Conservation (phyloP, 2,329 filamentous ascomycete genomes). For the Epichloe sp. region DNA sequence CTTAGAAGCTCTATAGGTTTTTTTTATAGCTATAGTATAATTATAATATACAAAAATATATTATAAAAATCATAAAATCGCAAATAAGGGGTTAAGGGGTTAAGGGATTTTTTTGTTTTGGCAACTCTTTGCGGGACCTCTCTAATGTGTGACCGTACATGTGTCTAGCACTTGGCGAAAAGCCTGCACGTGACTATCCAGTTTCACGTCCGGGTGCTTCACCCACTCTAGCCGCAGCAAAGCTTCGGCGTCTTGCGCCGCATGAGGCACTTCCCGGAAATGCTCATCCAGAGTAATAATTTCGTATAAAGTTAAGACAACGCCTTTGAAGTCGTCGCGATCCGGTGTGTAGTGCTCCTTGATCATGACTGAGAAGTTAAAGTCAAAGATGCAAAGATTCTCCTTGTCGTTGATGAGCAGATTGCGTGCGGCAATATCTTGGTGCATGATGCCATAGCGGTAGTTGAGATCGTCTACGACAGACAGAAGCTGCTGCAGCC, state of each 20-base stretch:
- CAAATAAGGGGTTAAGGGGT: no score
- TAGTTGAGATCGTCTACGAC: conserved; percentile 27
- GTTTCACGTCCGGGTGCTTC: conserved; percentile 18
- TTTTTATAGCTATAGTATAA: no score
- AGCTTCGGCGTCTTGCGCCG: conserved; percentile 14
- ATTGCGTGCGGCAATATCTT: conserved; percentile 25
- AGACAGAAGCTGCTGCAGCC: conserved; percentile 22
- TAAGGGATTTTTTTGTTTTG: no score
- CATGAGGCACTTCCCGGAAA: conserved; percentile 11
- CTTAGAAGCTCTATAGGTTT: no score
- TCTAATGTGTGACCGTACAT: no score
- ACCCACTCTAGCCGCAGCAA: conserved; percentile 14
- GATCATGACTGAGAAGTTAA: conserved; percentile 16
- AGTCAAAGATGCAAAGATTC: conserved; percentile 23
- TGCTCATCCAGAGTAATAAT: conserved; percentile 8
- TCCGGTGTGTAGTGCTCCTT: conserved; percentile 2
- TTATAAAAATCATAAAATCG: no score
- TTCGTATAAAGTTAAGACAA: conserved; percentile 23
- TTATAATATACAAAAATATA: no score
- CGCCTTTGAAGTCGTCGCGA: conserved; percentile 18
- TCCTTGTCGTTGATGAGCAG: conserved; percentile 23
- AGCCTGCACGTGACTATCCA: conserved; percentile 18
- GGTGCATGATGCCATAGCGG: conserved; percentile 22
- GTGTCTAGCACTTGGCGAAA: conserved; percentile 15
- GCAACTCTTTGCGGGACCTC: no score